Evolutionary conservation across 2,329 filamentous ascomycete genomes (phyloP).

Genomic region (Botrytis galanthina): DNA sequence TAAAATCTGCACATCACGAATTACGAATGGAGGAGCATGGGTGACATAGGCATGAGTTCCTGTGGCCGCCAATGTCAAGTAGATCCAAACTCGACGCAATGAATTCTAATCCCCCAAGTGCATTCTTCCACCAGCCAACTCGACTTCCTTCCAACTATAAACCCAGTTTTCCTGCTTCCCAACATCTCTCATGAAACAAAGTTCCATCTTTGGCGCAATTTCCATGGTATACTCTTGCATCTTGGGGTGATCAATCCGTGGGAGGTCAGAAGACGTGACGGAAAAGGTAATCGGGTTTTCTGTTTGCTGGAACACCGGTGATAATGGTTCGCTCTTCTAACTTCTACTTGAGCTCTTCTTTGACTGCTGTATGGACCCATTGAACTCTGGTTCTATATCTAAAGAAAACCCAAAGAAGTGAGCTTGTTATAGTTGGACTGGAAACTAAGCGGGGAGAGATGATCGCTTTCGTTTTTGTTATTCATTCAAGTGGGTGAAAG

Average conservation of each 20-base stretch:
- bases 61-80: neutral
- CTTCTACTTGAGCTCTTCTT: neutral
- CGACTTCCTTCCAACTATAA: neutral
- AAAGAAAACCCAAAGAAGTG: neutral
- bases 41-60: neutral
- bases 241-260: neutral
- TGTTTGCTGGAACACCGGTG: neutral
- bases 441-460: neutral
- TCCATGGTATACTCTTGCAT: neutral
- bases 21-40: neutral
- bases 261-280: neutral
- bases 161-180: neutral
- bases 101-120: neutral
- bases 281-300: neutral
- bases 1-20: neutral
- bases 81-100: neutral
- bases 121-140: neutral
- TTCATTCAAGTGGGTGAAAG: neutral
- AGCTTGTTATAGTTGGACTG: neutral
- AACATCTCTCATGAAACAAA: neutral
- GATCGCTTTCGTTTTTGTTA: neutral
- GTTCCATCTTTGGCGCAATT: neutral
- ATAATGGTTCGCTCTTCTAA: neutral
- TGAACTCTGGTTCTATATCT: neutral
- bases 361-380: neutral